Conservation (phyloP, 2,329 filamentous ascomycete species). For the Aspergillaceae sp. region DNA sequence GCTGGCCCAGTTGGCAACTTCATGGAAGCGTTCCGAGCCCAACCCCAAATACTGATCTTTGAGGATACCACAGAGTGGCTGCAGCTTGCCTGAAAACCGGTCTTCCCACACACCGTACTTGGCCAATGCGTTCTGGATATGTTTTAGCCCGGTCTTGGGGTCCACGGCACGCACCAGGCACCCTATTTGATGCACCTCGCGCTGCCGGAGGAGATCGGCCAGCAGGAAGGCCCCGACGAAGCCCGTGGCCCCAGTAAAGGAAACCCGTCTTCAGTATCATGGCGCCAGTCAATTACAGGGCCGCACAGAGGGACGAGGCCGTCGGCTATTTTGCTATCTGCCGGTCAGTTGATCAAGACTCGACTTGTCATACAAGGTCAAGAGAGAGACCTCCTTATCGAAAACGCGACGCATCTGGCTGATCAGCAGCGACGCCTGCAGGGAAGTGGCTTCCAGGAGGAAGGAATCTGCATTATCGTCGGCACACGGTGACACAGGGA, state of each 20-base stretch:
- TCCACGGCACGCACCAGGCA: slow-evolving; percentile 63
- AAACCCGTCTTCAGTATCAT: slow-evolving; percentile 39
- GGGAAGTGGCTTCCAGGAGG: slow-evolving; percentile 12
- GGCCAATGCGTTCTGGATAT: slow-evolving; percentile 2
- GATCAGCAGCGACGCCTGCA: slow-evolving; percentile 14
- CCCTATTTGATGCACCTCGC: slow-evolving; percentile 50
- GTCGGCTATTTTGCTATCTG: slow-evolving; percentile 12
- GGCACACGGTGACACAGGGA: background rate
- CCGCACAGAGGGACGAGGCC: slow-evolving; percentile 1
- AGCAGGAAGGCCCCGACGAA: slow-evolving; percentile 73
- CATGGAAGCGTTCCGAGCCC: slow-evolving; percentile 5
- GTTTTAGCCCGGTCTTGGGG: slow-evolving; percentile 10
- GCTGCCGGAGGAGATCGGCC: slow-evolving; percentile 55
- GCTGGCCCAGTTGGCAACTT: slow-evolving; percentile 54
- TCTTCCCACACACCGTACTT: slow-evolving; percentile 9
- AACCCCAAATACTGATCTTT: slow-evolving; percentile 53
- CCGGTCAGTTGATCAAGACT: slow-evolving; percentile 5
- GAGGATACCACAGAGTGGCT: slow-evolving; percentile 50
- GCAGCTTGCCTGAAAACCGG: slow-evolving; percentile 4
- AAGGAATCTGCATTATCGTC: slow-evolving; percentile 13
- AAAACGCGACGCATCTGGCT: slow-evolving; percentile 10
- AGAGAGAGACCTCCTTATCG: slow-evolving; percentile 7
- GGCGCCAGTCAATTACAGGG: slow-evolving; percentile 8
- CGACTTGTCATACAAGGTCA: slow-evolving; percentile 14
- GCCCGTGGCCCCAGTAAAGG: slow-evolving; percentile 75